These are phyloP conservation scores for Didymella lethalis DNA, from an alignment of 2,329 filamentous ascomycete genomes.

Conservation along the genomic window DNA sequence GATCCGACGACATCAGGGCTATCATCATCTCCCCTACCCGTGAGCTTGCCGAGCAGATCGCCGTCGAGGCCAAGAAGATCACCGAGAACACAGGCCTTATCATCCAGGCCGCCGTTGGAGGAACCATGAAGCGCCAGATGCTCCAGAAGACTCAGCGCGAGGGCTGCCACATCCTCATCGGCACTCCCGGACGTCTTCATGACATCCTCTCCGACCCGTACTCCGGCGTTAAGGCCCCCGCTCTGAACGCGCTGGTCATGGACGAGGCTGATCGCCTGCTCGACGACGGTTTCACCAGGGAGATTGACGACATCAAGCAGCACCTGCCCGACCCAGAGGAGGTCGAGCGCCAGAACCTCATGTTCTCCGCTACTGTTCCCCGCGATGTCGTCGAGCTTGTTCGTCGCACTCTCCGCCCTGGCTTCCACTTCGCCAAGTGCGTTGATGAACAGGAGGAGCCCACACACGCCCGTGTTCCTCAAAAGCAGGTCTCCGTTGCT, in stretches of 20 bases:
- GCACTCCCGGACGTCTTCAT: conserved; percentile 85
- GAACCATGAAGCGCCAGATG: conserved; percentile 77
- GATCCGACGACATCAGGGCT: conserved; percentile 63
- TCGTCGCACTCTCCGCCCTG: conserved; percentile 75
- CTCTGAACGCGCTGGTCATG: conserved; percentile 66
- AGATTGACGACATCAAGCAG: conserved; percentile 58
- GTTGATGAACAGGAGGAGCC: conserved; percentile 80
- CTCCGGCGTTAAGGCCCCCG: conserved; percentile 69
- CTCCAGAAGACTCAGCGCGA: conserved; percentile 72
- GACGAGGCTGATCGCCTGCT: conserved; percentile 74
- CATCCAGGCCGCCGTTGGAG: conserved; percentile 85
- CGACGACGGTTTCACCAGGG: conserved; percentile 63
- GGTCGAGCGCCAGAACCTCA: conserved; percentile 83
- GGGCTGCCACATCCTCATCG: conserved; percentile 89
- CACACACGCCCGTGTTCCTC: conserved; percentile 85
- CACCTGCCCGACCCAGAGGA: conserved; percentile 68
- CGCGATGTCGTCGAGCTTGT: conserved; percentile 82
- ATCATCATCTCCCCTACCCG: conserved; percentile 70
- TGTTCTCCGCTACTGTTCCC: conserved; percentile 95
- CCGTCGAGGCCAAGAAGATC: conserved; percentile 75
- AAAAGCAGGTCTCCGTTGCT: conserved; percentile 72
- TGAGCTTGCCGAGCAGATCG: conserved; percentile 71
- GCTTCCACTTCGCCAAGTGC: conserved; percentile 92
- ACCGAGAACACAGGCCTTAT: conserved; percentile 70
- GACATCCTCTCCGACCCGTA: conserved; percentile 76